phyloP scores from a whole-genome alignment of 2,329 filamentous ascomycete genomes.

The Sporothrix pallida region DNA sequence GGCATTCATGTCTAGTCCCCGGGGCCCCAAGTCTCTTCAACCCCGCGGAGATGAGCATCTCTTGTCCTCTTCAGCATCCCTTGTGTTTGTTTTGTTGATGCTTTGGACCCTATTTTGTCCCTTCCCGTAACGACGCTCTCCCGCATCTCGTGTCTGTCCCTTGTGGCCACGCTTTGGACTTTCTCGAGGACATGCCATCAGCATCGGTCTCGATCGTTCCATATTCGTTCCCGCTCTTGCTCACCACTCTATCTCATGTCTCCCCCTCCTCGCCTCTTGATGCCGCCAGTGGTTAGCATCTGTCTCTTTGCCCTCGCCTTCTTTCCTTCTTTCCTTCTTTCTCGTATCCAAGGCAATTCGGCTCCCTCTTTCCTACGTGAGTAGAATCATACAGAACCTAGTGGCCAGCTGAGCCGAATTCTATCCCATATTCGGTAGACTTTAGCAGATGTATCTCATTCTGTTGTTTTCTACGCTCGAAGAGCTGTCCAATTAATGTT shows the following conservation, averaged over 20 bases:
- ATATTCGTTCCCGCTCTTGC: background rate
- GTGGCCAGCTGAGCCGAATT: background rate
- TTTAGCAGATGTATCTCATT: background rate
- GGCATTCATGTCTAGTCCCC: background rate
- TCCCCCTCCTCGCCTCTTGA: background rate
- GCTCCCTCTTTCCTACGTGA: background rate
- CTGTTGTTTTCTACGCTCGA: background rate
- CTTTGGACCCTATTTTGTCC: background rate
- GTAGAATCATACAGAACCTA: too few relatives aligned
- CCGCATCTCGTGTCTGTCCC: background rate
- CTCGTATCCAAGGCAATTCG: background rate
- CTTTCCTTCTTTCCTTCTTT: background rate
- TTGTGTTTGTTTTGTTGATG: constrained; percentile 15
- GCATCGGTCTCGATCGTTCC: background rate
- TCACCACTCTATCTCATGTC: background rate
- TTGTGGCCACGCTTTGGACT: background rate
- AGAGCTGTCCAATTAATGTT: background rate
- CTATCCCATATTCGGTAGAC: background rate
- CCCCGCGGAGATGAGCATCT: background rate
- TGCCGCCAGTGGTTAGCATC: constrained; percentile 1
- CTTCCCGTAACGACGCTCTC: background rate
- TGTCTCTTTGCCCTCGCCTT: background rate
- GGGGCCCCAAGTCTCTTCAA: background rate
- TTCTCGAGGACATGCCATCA: background rate
- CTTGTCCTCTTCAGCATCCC: background rate